phyloP scores from a whole-genome alignment of 2,329 filamentous ascomycete genomes.

The Calonectria honghensis region DNA sequence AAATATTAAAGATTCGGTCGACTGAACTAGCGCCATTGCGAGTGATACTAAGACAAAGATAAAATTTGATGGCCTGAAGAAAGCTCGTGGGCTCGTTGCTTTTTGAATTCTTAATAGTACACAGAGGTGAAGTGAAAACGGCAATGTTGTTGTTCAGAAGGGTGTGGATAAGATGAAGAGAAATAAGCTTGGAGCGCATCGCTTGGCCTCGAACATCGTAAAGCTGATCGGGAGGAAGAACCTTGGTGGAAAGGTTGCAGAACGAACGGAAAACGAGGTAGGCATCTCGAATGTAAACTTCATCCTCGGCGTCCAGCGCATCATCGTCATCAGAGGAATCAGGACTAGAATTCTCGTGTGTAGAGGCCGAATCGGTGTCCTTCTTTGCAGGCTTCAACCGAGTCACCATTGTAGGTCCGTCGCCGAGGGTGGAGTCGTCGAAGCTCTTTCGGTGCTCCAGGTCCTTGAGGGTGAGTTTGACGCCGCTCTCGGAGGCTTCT shows the following conservation, averaged over 20 bases:
- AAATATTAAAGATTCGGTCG: constrained; percentile 93
- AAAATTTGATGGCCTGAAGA: constrained; percentile 96
- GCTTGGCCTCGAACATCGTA: constrained; percentile 95
- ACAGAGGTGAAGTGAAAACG: constrained; percentile 93
- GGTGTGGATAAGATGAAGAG: constrained; percentile 95
- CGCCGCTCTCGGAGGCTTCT: constrained; percentile 61
- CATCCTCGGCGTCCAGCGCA: constrained; percentile 84
- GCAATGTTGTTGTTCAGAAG: constrained; percentile 94
- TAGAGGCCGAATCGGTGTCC: constrained; percentile 63
- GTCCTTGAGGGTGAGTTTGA: constrained; percentile 80
- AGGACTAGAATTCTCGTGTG: constrained; percentile 72
- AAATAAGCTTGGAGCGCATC: constrained; percentile 97
- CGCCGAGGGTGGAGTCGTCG: constrained; percentile 79
- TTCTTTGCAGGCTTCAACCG: constrained; percentile 71
- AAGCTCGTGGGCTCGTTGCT: constrained; percentile 92
- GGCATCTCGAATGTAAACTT: constrained; percentile 97
- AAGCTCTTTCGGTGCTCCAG: constrained; percentile 81
- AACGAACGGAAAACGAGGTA: constrained; percentile 98
- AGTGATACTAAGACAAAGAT: constrained; percentile 94
- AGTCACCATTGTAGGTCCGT: constrained; percentile 81
- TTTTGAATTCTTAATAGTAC: constrained; percentile 93
- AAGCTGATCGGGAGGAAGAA: constrained; percentile 90
- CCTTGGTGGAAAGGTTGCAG: constrained; percentile 97
- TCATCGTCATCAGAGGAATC: constrained; percentile 77
- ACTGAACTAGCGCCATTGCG: constrained; percentile 96